Evolutionary conservation across 495 filamentous ascomycete genomes (phyloP).

Genomic region (Xylaria bambusicola): DNA sequence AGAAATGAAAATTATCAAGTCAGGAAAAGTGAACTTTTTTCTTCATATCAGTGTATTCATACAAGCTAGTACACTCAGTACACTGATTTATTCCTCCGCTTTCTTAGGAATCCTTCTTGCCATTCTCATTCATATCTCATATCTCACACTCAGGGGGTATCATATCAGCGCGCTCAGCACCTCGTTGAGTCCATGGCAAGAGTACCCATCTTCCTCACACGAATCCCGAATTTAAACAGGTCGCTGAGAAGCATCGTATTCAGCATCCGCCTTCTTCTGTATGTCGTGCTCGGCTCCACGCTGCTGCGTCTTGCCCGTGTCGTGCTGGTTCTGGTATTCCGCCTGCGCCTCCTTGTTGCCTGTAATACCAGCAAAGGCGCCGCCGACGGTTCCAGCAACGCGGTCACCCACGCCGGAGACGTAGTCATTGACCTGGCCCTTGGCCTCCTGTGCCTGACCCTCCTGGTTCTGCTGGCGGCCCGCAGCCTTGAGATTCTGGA

Average conservation of each 20-base stretch:
- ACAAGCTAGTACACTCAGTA: too few relatives aligned
- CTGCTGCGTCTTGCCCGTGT: conserved; percentile 83
- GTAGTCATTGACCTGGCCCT: conserved; percentile 78
- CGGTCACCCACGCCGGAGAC: conserved; percentile 72
- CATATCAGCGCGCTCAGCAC: conserved; percentile 21
- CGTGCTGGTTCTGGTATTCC: conserved; percentile 67
- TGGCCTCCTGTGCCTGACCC: conserved; percentile 80
- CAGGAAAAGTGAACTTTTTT: too few relatives aligned
- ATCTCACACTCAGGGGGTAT: conserved; percentile 28
- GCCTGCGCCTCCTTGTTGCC: conserved; percentile 67
- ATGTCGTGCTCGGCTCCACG: conserved; percentile 84
- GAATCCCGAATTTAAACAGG: conserved; percentile 2
- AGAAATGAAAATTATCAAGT: too few relatives aligned
- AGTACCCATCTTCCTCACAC: too few relatives aligned
- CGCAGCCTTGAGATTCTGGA: conserved; percentile 63
- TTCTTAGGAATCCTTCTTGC: too few relatives aligned
- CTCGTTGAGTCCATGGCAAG: background rate
- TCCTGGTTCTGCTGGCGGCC: conserved; percentile 77
- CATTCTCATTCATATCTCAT: background rate
- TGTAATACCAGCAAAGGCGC: conserved; percentile 66
- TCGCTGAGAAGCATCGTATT: conserved; percentile 19
- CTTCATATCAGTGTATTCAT: too few relatives aligned
- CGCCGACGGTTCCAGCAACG: conserved; percentile 69
- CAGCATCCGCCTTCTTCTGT: conserved; percentile 62
- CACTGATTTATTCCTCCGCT: background rate